These are phyloP conservation scores for Crucihimalaya himalaica DNA, from an alignment of 345 rosid genomes.

Conservation along the genomic window DNA sequence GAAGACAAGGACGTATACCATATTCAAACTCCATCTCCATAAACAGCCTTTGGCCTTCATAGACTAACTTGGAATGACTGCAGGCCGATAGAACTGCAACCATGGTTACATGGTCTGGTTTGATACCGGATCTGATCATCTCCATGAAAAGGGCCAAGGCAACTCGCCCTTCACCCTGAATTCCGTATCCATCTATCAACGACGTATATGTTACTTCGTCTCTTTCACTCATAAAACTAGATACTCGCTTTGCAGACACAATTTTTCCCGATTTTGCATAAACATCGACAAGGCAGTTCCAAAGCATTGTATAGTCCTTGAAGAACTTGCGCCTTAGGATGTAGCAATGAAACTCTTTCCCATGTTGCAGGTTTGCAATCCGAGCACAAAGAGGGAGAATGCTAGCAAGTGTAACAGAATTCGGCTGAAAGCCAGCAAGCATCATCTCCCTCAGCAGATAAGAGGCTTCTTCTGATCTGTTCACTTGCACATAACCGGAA, in stretches of 20 bases:
- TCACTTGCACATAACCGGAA: conserved; percentile 59
- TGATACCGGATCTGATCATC: conserved; percentile 52
- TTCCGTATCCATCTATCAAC: conserved; percentile 72
- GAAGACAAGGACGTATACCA: conserved; percentile 52
- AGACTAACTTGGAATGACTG: conserved; percentile 72
- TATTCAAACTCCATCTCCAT: conserved; percentile 47
- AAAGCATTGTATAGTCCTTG: conserved; percentile 48
- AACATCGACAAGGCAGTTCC: conserved; percentile 81
- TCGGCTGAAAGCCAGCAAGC: conserved; percentile 60
- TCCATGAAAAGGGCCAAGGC: conserved; percentile 61
- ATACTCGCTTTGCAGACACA: conserved; percentile 53
- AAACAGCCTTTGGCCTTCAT: conserved; percentile 59
- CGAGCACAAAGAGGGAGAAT: conserved; percentile 82
- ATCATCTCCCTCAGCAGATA: conserved; percentile 63
- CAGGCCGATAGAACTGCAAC: conserved; percentile 85
- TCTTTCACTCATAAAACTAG: conserved; percentile 54
- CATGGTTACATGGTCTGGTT: conserved; percentile 81
- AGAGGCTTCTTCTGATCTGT: conserved; percentile 65
- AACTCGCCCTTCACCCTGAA: conserved; percentile 60
- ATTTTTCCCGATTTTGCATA: conserved; percentile 79
- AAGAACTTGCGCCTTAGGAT: conserved; percentile 53
- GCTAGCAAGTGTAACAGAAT: conserved; percentile 69
- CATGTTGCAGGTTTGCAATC: conserved; percentile 74
- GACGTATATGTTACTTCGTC: conserved; percentile 84
- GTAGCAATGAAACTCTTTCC: conserved; percentile 86